These are phyloP conservation scores for Eucalyptus tenuipes DNA, from an alignment of 345 rosid species.

Conservation along the genomic window DNA sequence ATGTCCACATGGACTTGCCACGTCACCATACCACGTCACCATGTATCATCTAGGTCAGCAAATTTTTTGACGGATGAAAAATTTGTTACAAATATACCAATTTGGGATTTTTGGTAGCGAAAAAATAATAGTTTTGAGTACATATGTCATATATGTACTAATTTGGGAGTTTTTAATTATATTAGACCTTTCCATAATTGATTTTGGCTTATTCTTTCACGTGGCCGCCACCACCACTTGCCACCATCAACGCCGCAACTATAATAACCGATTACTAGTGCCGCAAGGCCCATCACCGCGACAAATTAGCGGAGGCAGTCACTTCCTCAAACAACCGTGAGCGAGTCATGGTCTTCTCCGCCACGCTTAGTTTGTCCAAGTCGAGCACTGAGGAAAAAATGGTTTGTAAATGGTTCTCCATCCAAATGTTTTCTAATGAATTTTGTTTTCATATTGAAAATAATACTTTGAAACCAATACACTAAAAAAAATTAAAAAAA, in stretches of 20 bases:
- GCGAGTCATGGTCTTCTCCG: not conserved
- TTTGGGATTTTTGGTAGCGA: too few relatives aligned
- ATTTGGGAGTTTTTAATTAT: too few relatives aligned
- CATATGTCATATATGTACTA: fast-evolving
- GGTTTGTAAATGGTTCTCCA: not conserved
- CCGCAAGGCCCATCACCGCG: not conserved
- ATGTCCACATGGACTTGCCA: too few relatives aligned
- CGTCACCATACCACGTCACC: too few relatives aligned
- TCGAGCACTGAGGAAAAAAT: not conserved
- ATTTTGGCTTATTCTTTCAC: not conserved
- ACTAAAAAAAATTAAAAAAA: not conserved
- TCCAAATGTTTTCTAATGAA: not conserved
- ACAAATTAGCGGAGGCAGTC: not conserved
- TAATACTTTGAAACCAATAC: not conserved
- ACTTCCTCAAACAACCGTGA: not conserved
- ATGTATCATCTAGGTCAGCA: too few relatives aligned
- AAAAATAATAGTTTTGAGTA: too few relatives aligned
- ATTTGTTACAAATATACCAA: fast-evolving
- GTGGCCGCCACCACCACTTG: not conserved
- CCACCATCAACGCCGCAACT: not conserved
- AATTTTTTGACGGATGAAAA: too few relatives aligned
- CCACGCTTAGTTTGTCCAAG: not conserved
- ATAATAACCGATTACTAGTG: not conserved
- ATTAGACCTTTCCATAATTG: not conserved
- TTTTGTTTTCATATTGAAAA: not conserved